These are phyloP conservation scores for Cicer yamashitae DNA, from an alignment of 306 rosid genomes.

Conservation along the genomic window DNA sequence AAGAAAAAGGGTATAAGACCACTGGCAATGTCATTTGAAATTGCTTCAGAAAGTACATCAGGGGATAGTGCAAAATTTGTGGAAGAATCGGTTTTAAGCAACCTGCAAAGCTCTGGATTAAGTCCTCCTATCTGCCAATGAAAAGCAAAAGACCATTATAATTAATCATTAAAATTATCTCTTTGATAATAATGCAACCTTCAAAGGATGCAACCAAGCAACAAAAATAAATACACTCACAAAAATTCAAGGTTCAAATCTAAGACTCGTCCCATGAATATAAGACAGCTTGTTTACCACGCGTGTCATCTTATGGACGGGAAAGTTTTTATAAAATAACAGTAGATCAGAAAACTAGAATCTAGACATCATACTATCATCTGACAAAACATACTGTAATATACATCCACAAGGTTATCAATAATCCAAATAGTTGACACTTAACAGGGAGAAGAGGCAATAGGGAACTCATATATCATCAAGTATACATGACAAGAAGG, in stretches of 20 bases:
- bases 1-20: constrained; percentile 89
- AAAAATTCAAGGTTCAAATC: constrained; percentile 25
- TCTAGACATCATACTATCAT: constrained; percentile 14
- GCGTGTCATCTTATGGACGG: constrained; percentile 3
- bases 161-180: constrained; percentile 24
- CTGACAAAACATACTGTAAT: constrained; percentile 1
- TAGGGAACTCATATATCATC: constrained; percentile 23
- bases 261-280: constrained; percentile 3
- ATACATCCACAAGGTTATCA: constrained; percentile 8
- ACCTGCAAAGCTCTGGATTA: constrained; percentile 82
- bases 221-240: neutral
- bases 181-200: constrained; percentile 7
- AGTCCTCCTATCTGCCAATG: constrained; percentile 80
- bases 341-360: constrained; percentile 12
- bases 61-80: constrained; percentile 80
- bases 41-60: constrained; percentile 64
- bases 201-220: constrained; percentile 28
- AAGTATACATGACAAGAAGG: constrained; percentile 18
- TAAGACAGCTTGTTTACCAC: neutral
- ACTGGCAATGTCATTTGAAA: constrained; percentile 64
- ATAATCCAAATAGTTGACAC: constrained; percentile 1
- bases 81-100: constrained; percentile 71
- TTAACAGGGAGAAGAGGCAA: neutral
- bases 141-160: constrained; percentile 35
- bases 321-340: neutral